Base-by-base conservation (phyloP, 345 rosid genomes). In the Pugionium dolabratum region DNA sequence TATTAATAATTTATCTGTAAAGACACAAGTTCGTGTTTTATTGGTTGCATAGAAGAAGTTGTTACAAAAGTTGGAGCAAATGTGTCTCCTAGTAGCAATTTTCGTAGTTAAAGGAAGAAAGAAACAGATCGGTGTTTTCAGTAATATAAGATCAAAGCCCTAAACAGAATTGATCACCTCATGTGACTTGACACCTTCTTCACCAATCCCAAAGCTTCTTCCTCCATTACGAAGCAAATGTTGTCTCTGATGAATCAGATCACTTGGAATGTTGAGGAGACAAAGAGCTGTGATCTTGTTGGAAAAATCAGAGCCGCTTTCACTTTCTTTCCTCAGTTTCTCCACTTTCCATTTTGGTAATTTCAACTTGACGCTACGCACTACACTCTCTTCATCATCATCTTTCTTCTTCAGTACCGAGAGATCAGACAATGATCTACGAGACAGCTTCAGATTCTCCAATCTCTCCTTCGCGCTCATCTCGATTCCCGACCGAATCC, bases 401-500 rank as follows among this genome's bases (percentile, higher is more conserved):
- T 5, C 34, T 0, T 32, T 5, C 28, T 47, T 64, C 68, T 75
- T 84, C 76, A 86, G 71, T 48, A 77, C 73, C 4, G 92, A 77
- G 2, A 94, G 82, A 73, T 91, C 96, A 26, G 99, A 95, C 0
- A 73, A 79, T 5, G 97, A 88, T 72, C 99, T 80, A 73, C 93
- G 74, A 5, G 95, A 71, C 79, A 91, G 31, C 95, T 79, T 88
- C 29, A 94, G 77, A 70, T 80, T 82, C 79, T 95, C 97, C 1
- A 95, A 78, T 72, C 95, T 79, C 75, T 91, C 99, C 76, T 80
- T 83, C 0, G 99, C 97, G 56, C 86, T 80, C 96, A 95, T 85
- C 76, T 71, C 66, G 0, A 95, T 86, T 42, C 83, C 94, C 7
- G 96, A 95, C 74, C 87, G 79, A 54, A 77, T 95, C 78, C 94